Conservation (phyloP, 345 rosid genomes). For the Rubroshorea leprosula region DNA sequence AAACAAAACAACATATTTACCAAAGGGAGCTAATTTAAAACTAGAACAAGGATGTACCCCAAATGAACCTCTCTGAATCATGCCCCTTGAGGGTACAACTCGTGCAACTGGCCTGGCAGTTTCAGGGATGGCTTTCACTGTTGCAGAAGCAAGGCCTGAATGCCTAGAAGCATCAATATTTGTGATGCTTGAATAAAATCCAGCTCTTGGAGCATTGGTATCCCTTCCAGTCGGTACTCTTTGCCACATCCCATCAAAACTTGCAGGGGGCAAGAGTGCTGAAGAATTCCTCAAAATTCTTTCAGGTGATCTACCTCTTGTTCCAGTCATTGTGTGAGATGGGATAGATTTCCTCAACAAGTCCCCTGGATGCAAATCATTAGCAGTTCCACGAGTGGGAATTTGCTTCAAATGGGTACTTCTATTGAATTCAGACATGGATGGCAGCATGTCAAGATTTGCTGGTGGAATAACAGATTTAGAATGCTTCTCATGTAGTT, state of each 20-base stretch:
- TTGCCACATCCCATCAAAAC: constrained; percentile 20
- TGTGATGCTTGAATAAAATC: neutral
- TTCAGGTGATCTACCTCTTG: constrained; percentile 30
- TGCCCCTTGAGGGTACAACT: constrained; percentile 11
- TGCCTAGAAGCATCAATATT: no score
- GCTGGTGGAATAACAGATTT: no score
- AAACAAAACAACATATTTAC: no score
- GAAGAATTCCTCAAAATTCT: constrained; percentile 11
- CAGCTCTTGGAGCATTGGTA: constrained; percentile 12
- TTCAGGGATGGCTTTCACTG: constrained; percentile 10
- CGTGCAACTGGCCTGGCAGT: constrained; percentile 16
- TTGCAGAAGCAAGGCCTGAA: neutral
- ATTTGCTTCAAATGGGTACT: constrained; percentile 18
- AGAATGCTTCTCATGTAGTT: no score
- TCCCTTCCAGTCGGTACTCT: constrained; percentile 11
- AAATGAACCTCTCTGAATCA: constrained; percentile 15
- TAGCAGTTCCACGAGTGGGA: neutral
- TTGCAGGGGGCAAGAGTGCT: constrained; percentile 19
- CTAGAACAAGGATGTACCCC: constrained; percentile 26
- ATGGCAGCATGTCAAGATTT: no score
- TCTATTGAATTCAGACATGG: no score
- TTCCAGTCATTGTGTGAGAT: constrained; percentile 17
- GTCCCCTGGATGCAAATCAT: no score
- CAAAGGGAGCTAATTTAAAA: neutral
- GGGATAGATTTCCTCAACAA: constrained; percentile 19